phyloP scores from a whole-genome alignment of 2,329 filamentous ascomycete genomes.

The Amylocarpus encephaloides region DNA sequence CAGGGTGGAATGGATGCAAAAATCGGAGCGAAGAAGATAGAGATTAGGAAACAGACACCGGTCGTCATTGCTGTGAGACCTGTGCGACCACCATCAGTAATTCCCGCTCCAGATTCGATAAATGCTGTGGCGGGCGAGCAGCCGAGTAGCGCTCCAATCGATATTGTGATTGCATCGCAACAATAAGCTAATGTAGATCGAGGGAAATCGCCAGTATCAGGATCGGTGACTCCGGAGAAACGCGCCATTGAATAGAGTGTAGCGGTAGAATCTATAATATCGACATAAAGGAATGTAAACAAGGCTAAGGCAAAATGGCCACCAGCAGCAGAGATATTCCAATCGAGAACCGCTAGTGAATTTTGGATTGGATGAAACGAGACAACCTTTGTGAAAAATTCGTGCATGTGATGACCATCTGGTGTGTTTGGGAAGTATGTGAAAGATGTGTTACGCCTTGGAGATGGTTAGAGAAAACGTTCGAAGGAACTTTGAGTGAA shows the following conservation, averaged over 20 bases:
- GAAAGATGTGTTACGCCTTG: conserved; percentile 56
- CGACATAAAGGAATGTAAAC: conserved; percentile 73
- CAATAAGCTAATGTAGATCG: conserved; percentile 76
- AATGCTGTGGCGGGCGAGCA: conserved; percentile 68
- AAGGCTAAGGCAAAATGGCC: conserved; percentile 64
- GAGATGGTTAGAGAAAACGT: conserved; percentile 2
- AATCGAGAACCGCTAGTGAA: conserved; percentile 58
- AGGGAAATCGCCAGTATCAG: conserved; percentile 72
- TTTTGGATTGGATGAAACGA: conserved; percentile 64
- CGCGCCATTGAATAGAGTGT: conserved; percentile 78
- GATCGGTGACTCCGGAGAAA: conserved; percentile 60
- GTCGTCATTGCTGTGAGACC: conserved; percentile 65
- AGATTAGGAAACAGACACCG: conserved; percentile 63
- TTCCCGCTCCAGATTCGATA: conserved; percentile 70
- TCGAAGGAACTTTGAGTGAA: neutral
- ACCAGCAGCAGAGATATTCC: conserved; percentile 46
- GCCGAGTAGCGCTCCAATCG: conserved; percentile 63
- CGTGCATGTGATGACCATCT: conserved; percentile 58
- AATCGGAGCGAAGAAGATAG: conserved; percentile 70
- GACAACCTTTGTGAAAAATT: conserved; percentile 68
- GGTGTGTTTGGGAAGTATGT: conserved; percentile 65
- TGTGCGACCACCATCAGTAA: conserved; percentile 67
- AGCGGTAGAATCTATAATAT: conserved; percentile 72
- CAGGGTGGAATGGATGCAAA: conserved; percentile 72
- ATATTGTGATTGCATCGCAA: conserved; percentile 64